These are phyloP conservation scores for Arthrocladium fulminans DNA, from an alignment of 2,329 filamentous ascomycete genomes.

Conservation along the genomic window DNA sequence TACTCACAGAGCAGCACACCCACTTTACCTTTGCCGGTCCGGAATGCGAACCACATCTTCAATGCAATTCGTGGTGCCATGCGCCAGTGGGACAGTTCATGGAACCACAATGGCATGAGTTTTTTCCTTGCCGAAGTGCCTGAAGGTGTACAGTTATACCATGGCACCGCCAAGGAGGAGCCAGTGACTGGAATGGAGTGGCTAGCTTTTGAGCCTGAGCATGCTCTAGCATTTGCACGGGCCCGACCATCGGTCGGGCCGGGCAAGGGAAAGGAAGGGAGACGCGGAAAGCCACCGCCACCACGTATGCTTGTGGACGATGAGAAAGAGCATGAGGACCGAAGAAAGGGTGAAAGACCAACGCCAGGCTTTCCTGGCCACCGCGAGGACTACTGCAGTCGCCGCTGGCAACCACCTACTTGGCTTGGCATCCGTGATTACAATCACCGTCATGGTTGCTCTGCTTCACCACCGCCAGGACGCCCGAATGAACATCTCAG, in stretches of 20 bases:
- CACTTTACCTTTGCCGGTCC: not conserved
- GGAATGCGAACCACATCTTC: slow-evolving; percentile 56
- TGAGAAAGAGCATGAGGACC: not conserved
- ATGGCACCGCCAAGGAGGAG: slow-evolving; percentile 45
- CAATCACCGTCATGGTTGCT: no score
- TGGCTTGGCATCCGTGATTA: no score
- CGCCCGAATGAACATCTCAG: not conserved
- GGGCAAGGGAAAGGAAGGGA: not conserved
- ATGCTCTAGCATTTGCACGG: slow-evolving; percentile 57
- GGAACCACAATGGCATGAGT: slow-evolving; percentile 68
- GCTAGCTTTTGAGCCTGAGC: slow-evolving; percentile 67
- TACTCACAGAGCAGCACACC: not conserved
- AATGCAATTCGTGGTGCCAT: slow-evolving; percentile 64
- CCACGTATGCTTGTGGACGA: not conserved
- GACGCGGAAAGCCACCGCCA: not conserved
- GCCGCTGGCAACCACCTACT: not conserved
- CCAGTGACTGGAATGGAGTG: slow-evolving; percentile 37
- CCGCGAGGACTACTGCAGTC: not conserved
- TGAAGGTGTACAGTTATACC: slow-evolving; percentile 56
- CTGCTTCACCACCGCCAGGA: not conserved
- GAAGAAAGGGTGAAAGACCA: not conserved
- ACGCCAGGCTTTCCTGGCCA: not conserved
- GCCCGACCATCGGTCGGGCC: not conserved
- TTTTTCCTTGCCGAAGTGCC: slow-evolving; percentile 60
- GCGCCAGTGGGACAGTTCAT: slow-evolving; percentile 63